Evolutionary conservation across 2,329 filamentous ascomycete genomes (phyloP), one percentile per base, ranked within the genome.

Genomic region (Fusarium floridanum): DNA sequence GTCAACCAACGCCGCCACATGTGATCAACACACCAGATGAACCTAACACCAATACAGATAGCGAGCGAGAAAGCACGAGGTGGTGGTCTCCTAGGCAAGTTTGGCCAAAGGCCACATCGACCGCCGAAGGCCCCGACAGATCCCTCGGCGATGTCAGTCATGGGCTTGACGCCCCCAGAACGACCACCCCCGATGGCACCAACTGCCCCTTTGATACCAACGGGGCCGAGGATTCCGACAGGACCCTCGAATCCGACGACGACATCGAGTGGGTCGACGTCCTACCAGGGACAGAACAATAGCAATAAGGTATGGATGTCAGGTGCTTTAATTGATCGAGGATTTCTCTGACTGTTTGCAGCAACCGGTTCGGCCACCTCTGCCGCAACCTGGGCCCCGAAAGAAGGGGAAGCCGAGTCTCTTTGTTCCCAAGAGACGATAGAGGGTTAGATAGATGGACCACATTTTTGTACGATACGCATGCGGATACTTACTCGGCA

Each of bases 71-170:
- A 68, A 55, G 60, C 78, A 22, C 80, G 82, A 64, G 76, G 80
- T 41, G 76, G 80, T 32, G 80, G 81, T 3, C 74, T 84, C 2
- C 76, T 81, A 78, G 77, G 80, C 73, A 84, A 84, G 64, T 84
- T 84, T 70, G 80, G 80, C 22, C 76, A 79, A 61, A 83, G 77
- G 66, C 76, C 80, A 16, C 74, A 62, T 61, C 72, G 76, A 43
- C 76, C 76, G 10, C 68, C 76, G 5, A 80, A 80, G 65, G 75
- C 77, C n/a, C 82, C 83, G n/a, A 81, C 80, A 32, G 88, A 89
- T 64, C 87, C 87, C 3, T 87, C 87, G 2, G 88, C 87, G 20
- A 87, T 89, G 86, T 84, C 86, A 66, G 85, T 87, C 22, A 81
- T 89, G 55, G 87, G 87, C 8, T 79, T 89, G 72, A 82, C 79